Conservation (phyloP, 2,329 filamentous ascomycete genomes). For the Monosporascus sp. region DNA sequence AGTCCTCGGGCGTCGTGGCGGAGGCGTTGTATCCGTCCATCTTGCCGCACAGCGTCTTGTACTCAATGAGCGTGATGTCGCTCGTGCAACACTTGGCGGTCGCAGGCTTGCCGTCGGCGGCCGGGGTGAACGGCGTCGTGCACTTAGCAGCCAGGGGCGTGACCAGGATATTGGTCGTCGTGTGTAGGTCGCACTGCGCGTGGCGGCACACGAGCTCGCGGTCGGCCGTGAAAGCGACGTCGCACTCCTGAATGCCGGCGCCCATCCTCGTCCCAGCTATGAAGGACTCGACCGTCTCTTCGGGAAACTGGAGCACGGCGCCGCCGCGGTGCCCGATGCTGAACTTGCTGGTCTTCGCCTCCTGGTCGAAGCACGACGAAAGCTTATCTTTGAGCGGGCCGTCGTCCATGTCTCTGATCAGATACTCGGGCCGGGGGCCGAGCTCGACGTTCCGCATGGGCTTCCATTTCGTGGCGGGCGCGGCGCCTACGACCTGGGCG, state of each 20-base stretch:
- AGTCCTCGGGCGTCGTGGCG: constrained; percentile 53
- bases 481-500: constrained; percentile 4
- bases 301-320: constrained; percentile 57
- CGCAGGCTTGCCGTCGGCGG: constrained; percentile 44
- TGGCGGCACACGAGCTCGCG: constrained; percentile 63
- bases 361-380: constrained; percentile 50
- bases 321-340: constrained; percentile 60
- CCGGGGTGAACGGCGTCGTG: constrained; percentile 54
- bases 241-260: constrained; percentile 61
- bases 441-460: constrained; percentile 43
- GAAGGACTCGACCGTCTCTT: constrained; percentile 56
- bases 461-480: constrained; percentile 4
- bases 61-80: constrained; percentile 64
- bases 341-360: constrained; percentile 47
- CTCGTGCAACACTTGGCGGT: constrained; percentile 65
- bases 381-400: constrained; percentile 56
- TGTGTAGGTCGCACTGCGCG: constrained; percentile 62
- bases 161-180: constrained; percentile 61
- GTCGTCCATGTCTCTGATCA: constrained; percentile 58
- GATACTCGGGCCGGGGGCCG: constrained; percentile 59
- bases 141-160: constrained; percentile 61
- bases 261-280: constrained; percentile 63
- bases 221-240: constrained; percentile 62
- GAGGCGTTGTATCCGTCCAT: constrained; percentile 60
- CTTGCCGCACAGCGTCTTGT: constrained; percentile 62